Percentiles rank a stretch among this genome's conserved stretches.
phyloP scores from a whole-genome alignment of 1,284 basidiomycete genomes.

The Irpex lacteus region DNA sequence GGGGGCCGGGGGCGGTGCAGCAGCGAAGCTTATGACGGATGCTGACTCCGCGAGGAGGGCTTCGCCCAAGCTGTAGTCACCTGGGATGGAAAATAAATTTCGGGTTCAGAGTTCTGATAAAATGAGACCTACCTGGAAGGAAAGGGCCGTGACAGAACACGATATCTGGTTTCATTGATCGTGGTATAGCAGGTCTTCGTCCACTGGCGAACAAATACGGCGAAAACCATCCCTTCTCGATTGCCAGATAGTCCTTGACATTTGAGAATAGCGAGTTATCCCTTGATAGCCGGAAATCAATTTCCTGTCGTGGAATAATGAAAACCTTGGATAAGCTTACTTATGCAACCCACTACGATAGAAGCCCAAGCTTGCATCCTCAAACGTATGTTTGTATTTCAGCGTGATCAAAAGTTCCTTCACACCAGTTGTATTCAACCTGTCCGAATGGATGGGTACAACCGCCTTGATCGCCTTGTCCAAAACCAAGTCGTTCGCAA shows the following conservation, averaged over 20 bases:
- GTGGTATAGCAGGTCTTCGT: constrained; percentile 55
- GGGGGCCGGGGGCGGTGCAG: constrained; percentile 23
- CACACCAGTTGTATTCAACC: constrained; percentile 55
- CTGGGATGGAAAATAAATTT: constrained; percentile 27
- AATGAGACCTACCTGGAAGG: constrained; percentile 40
- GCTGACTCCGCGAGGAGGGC: constrained; percentile 54
- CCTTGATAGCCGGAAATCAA: constrained; percentile 24
- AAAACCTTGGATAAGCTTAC: constrained; percentile 30
- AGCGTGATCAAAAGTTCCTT: constrained; percentile 59
- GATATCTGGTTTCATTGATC: constrained; percentile 62
- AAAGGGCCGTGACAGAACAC: constrained; percentile 69
- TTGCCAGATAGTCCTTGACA: constrained; percentile 63
- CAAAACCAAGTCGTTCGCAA: constrained; percentile 54
- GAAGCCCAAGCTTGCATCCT: constrained; percentile 60
- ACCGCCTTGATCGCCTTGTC: constrained; percentile 46
- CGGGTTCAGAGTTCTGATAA: not conserved
- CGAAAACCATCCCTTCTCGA: constrained; percentile 67
- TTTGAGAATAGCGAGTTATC: constrained; percentile 53
- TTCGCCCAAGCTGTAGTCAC: constrained; percentile 60
- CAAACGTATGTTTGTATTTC: constrained; percentile 55
- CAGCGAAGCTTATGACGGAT: constrained; percentile 45
- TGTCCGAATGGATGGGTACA: constrained; percentile 49
- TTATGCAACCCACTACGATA: constrained; percentile 57
- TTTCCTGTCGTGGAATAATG: not conserved
- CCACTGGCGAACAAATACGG: constrained; percentile 65